phyloP scores from a whole-genome alignment of 1,284 basidiomycete species.

The Sporisorium exsertum region DNA sequence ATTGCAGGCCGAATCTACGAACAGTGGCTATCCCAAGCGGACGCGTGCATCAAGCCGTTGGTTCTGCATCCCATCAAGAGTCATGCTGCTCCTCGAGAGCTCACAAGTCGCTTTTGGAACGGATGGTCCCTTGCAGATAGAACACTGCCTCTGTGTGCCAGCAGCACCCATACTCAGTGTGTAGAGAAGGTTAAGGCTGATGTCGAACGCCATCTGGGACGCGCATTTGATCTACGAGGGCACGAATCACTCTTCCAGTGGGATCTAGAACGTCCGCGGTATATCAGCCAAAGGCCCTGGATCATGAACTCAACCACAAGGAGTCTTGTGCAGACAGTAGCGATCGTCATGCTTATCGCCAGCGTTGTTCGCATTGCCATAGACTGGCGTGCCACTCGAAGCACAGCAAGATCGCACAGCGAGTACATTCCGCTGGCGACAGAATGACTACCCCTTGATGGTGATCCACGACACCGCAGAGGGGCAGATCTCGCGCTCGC shows the following conservation, averaged over 20 bases:
- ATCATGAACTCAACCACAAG: conserved; percentile 27
- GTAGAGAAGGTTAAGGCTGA: neutral
- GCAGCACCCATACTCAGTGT: neutral
- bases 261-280: conserved; percentile 11
- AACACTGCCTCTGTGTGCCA: neutral
- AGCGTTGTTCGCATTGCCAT: neutral
- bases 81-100: neutral
- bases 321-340: neutral
- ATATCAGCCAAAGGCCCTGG: conserved; percentile 13
- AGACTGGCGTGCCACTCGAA: neutral
- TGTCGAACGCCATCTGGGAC: conserved; percentile 1
- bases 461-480: too few relatives aligned
- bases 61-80: conserved; percentile 29
- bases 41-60: conserved; percentile 17
- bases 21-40: conserved; percentile 7
- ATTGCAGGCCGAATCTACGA: conserved; percentile 12
- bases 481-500: too few relatives aligned
- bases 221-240: neutral
- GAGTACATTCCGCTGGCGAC: conserved; percentile 4
- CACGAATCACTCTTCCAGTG: conserved; percentile 8
- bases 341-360: neutral
- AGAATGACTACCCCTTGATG: too few relatives aligned
- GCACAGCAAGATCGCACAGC: too few relatives aligned
- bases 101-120: neutral
- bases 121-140: neutral